Base-by-base conservation (phyloP, 305 asterid genomes). In the Caryopteris hybrid region DNA sequence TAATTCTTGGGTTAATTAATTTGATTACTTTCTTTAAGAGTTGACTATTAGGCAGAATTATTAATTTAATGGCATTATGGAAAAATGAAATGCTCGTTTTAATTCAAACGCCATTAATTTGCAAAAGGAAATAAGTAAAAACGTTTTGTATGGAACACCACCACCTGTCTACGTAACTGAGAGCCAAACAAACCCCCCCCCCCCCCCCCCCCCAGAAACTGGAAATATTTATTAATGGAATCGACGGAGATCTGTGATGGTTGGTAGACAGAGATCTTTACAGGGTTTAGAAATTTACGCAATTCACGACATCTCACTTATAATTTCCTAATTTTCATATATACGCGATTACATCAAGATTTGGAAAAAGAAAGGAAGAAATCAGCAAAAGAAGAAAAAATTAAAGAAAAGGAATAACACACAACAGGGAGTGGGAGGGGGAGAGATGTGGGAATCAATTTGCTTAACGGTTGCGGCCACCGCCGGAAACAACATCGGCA, bases 401-500 rank as follows among this genome's bases (percentile, higher is more conserved):
- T 13, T 7, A 4, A 66, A 16, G 46, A 20, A 36, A 21, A 34
- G 33, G 22, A 51, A 66, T 38, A 52, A 47, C n/a, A n/a, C n/a
- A n/a, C n/a, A n/a, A n/a, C n/a, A 52, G 64, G 42, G 71, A 42
- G 77, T 31, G 68, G 34, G 50, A 48, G 75, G 46, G 70, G 41
- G 51, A 74, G 78, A 72, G 69, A 94, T 91, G 99, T 95, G 98
- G 99, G 97, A 89, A 83, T 79, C 97, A 66, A 81, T 89, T 69
- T 85, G 87, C 85, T 72, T 94, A 16, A 91, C 98, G 74, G 20
- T 91, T 48, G 96, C 94, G 66, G 98, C 99, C 52, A 89, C 98
- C 57, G 98, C 98, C 74, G 99, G 98, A 1, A 95, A 91, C 81
- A 95, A 95, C 87, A 88, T 95, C 84, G 98, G 98, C 57, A 95